phyloP scores from a whole-genome alignment of 1,284 basidiomycete species.

The Phylloporus sp. region DNA sequence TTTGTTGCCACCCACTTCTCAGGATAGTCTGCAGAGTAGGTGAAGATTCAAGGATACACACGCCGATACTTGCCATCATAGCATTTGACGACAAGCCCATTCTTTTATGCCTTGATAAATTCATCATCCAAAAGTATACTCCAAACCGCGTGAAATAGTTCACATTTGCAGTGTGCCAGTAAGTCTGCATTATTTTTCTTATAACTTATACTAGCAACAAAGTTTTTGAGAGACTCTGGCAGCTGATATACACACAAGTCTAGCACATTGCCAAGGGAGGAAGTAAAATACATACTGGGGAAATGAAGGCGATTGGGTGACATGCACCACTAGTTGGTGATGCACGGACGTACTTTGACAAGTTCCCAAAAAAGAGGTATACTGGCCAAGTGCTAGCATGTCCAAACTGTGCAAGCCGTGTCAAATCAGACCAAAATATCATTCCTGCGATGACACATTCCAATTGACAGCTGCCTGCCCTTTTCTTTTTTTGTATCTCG shows the following conservation, averaged over 20 bases:
- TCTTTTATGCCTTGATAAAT: conserved; percentile 37
- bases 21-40: conserved; percentile 7
- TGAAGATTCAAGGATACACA: conserved; percentile 1
- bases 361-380: not conserved
- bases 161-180: conserved; percentile 33
- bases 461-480: not conserved
- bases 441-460: conserved; percentile 2
- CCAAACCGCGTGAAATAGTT: conserved; percentile 41
- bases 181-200: conserved; percentile 24
- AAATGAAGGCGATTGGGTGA: conserved; percentile 42
- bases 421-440: conserved; percentile 9
- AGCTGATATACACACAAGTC: not conserved
- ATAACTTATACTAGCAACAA: not conserved
- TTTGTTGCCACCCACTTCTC: conserved; percentile 4
- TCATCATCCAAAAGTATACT: conserved; percentile 33
- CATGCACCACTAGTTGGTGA: conserved; percentile 26
- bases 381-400: not conserved
- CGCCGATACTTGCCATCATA: conserved; percentile 30
- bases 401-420: not conserved
- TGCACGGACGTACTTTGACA: conserved; percentile 8
- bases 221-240: conserved; percentile 11
- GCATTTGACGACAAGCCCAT: conserved; percentile 37
- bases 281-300: conserved; percentile 25
- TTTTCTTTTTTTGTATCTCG: not conserved
- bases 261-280: no score